These are phyloP conservation scores for Corchorus olitorius DNA, from an alignment of 345 rosid genomes.

Conservation along the genomic window DNA sequence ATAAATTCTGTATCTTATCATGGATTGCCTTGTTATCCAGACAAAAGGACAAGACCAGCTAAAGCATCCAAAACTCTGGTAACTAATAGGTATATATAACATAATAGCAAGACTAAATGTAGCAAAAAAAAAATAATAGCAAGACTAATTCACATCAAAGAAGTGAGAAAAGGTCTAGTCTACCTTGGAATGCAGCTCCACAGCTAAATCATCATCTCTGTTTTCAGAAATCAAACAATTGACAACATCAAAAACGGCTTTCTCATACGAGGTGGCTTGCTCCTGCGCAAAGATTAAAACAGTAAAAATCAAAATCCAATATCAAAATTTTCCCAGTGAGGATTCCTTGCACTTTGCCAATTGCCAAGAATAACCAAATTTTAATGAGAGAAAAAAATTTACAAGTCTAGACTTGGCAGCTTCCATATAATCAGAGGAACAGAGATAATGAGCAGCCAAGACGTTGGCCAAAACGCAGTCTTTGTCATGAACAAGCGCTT, in stretches of 20 bases:
- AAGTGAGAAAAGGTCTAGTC: neutral
- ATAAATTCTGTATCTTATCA: neutral
- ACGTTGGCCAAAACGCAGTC: constrained; percentile 76
- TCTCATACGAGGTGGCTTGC: constrained; percentile 73
- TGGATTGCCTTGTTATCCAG: neutral
- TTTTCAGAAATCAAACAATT: constrained; percentile 54
- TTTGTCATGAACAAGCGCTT: constrained; percentile 60
- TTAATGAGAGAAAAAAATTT: constrained; percentile 23
- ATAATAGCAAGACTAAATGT: neutral
- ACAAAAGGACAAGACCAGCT: neutral
- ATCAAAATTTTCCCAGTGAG: neutral
- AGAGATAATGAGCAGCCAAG: constrained; percentile 76
- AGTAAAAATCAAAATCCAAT: neutral
- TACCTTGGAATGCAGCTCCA: constrained; percentile 70
- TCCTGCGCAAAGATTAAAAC: constrained; percentile 40
- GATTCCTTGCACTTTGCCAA: neutral
- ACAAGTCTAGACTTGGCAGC: constrained; percentile 69
- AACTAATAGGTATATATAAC: neutral
- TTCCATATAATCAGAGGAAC: constrained; percentile 40
- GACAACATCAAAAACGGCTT: constrained; percentile 62
- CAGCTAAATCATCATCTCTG: constrained; percentile 70
- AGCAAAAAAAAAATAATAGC: too few species aligned
- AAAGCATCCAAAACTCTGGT: neutral
- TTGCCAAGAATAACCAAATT: neutral
- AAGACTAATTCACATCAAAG: neutral